Percentiles rank a stretch among this genome's conserved stretches.
phyloP scores from a whole-genome alignment of 352 stramenopile species.

The Pythium chondricola region DNA sequence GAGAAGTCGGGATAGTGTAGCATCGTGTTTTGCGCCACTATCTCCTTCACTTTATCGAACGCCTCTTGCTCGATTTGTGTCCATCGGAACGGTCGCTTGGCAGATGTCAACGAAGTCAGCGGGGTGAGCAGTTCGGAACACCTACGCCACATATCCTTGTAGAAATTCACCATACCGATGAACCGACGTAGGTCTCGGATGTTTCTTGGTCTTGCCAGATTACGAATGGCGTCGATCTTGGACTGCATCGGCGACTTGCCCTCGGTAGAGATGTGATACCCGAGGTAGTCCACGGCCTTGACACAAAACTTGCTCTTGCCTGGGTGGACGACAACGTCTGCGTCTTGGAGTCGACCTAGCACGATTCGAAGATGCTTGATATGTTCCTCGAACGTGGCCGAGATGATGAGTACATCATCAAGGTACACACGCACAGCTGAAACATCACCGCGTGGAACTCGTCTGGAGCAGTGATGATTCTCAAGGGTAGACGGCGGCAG shows the following conservation, averaged over 20 bases:
- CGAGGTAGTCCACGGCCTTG: constrained; percentile 13
- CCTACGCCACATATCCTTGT: constrained; percentile 27
- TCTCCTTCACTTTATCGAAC: not conserved
- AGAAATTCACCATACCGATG: constrained; percentile 26
- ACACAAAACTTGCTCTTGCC: constrained; percentile 18
- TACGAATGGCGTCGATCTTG: constrained; percentile 9
- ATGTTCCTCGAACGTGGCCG: constrained; percentile 2
- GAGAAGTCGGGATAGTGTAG: constrained; percentile 17
- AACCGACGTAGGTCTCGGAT: not conserved
- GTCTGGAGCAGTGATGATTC: constrained; percentile 10
- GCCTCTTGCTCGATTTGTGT: constrained; percentile 18
- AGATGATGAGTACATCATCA: constrained; percentile 8
- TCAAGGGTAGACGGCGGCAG: constrained; percentile 22
- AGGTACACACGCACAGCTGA: constrained; percentile 4
- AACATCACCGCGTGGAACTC: constrained; percentile 8
- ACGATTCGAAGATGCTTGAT: not conserved
- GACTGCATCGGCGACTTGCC: constrained; percentile 1
- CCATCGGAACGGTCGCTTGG: constrained; percentile 19
- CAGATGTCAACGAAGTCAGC: constrained; percentile 22
- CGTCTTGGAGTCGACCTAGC: not conserved
- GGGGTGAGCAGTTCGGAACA: constrained; percentile 22
- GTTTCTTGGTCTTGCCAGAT: not conserved
- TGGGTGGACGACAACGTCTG: constrained; percentile 7
- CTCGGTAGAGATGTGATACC: constrained; percentile 1
- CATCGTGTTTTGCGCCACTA: constrained; percentile 4